Evolutionary conservation across 2,329 filamentous ascomycete species (phyloP), one percentile per base, ranked within the genome.

Genomic region (Colletotrichum lini): DNA sequence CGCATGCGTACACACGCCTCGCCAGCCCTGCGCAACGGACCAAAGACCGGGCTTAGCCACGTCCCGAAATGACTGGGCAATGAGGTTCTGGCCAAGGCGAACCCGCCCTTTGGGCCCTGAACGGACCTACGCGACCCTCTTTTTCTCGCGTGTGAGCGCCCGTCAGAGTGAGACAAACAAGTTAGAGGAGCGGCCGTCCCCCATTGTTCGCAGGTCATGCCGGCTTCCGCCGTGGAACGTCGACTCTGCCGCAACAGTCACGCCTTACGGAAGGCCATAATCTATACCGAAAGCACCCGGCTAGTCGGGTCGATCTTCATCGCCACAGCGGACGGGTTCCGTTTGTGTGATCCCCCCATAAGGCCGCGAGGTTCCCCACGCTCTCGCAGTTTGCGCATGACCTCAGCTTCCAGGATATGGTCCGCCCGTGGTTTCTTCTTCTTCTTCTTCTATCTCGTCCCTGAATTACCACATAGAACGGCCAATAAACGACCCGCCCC

Each of bases 21-120:
- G 16, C 49, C 47, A 53, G 49, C 49, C 40, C 26, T 13, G 26
- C 10, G 8, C 13, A 49, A 40, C 44, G 30, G 30, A 49, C 15
- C 16, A 18, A 53, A 44, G 60, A 8, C 21, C 26, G 15, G 35
- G 7, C 2, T 35, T n/a, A 35, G 16, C 47, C 59, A n/a, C 21
- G 30, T 35, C 8, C 3, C 9, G 9, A 13, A 40, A n/a, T 30
- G 42, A 35, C 3, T 12, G 53, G 47, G 21, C 21, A 53, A 16
- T 21, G 47, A 62, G 13, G 59, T 8, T n/a, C n/a, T 26, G 15
- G 59, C 59, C 38, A 52, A 62, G 30, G 16, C 15, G 10, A 63
- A 53, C 49, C 60, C 21, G 49, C 26, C 16, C 23, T 26, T 26
- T 23, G 38, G 56, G 38, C 12, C 23, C 35, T 23, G 3, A 1